Conservation (phyloP, 306 rosid genomes). For the Lupinus albus region DNA sequence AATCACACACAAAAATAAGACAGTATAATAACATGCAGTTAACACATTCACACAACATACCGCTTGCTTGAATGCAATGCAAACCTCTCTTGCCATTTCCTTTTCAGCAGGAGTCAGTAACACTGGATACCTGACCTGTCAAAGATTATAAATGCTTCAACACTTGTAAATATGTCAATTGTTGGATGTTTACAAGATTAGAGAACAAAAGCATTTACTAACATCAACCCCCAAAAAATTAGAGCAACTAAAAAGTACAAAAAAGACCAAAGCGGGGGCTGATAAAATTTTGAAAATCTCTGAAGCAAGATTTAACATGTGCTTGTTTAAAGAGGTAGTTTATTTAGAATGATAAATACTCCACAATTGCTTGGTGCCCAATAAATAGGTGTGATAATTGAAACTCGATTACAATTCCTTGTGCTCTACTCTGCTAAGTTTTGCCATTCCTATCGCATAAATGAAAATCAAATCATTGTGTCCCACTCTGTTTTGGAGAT, state of each 20-base stretch:
- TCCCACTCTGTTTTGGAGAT: neutral
- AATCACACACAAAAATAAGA: slow-evolving; percentile 27
- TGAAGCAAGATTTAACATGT: slow-evolving; percentile 5
- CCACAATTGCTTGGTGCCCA: neutral
- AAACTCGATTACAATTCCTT: neutral
- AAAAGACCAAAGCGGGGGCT: neutral
- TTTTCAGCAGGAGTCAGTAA: slow-evolving; percentile 89
- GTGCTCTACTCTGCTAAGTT: neutral
- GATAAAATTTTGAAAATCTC: slow-evolving; percentile 8
- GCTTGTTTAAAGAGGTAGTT: slow-evolving; percentile 12
- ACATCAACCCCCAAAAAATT: slow-evolving; percentile 4
- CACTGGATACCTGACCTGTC: slow-evolving; percentile 97
- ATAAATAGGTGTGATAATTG: neutral
- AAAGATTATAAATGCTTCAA: slow-evolving; percentile 41
- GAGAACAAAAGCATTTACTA: slow-evolving; percentile 14
- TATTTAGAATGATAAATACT: neutral
- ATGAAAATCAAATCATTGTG: neutral
- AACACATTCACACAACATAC: slow-evolving; percentile 56
- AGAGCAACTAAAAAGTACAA: slow-evolving; percentile 1
- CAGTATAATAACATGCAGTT: slow-evolving; percentile 8
- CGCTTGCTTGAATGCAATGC: slow-evolving; percentile 92
- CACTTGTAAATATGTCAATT: slow-evolving; percentile 13
- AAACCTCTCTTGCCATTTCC: slow-evolving; percentile 97
- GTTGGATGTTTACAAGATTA: slow-evolving; percentile 15
- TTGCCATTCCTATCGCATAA: neutral